These are phyloP conservation scores for Globisporangium irregulare DNA, from an alignment of 352 stramenopile species.

Conservation along the genomic window DNA sequence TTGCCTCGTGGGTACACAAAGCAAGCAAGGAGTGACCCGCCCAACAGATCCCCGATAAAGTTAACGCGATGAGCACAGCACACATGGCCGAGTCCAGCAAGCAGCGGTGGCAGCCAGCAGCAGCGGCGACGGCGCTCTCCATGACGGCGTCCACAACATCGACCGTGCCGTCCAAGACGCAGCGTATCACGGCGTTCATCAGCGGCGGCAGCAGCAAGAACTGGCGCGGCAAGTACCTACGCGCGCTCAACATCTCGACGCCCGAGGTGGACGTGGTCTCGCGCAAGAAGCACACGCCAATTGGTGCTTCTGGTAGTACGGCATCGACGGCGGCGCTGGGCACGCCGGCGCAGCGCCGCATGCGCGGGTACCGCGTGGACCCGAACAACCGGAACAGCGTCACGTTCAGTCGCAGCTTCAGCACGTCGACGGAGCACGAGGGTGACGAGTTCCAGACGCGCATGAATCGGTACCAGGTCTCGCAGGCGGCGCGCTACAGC, in stretches of 20 bases:
- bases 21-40: not conserved
- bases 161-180: not conserved
- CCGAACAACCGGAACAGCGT: not conserved
- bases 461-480: conserved; percentile 15
- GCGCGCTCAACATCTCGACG: conserved; percentile 70
- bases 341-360: conserved; percentile 11
- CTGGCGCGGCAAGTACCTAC: conserved; percentile 76
- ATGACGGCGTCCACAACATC: not conserved
- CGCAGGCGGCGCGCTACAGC: conserved; percentile 9
- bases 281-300: conserved; percentile 1
- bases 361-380: conserved; percentile 5
- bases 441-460: conserved; percentile 24
- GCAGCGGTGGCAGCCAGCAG: not conserved
- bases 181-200: conserved; percentile 1
- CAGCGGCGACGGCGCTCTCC: not conserved
- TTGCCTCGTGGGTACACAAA: not conserved
- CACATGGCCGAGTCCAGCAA: not conserved
- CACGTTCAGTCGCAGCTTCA: conserved; percentile 24
- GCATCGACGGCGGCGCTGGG: too few relatives aligned
- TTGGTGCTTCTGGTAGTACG: too few relatives aligned
- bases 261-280: conserved; percentile 28
- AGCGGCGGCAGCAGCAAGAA: conserved; percentile 32
- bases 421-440: conserved; percentile 24
- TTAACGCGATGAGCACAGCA: too few relatives aligned
- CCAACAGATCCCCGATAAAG: too few relatives aligned